These are phyloP conservation scores for Acorus calamus DNA, from an alignment of 106 monocot species.

Conservation along the genomic window DNA sequence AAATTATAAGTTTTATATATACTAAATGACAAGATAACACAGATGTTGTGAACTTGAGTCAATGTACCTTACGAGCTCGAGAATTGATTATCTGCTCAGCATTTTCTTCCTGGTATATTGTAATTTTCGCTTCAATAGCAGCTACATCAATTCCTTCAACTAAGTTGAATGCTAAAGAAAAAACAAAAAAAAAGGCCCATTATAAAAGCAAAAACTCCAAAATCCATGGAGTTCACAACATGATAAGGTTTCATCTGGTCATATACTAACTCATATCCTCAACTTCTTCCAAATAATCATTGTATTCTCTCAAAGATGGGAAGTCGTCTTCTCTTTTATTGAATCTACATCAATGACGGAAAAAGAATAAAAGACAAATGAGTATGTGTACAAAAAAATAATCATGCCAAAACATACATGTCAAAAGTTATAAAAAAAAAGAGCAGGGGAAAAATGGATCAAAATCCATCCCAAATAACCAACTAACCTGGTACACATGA, in stretches of 20 bases:
- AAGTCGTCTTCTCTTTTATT: conserved; percentile 92
- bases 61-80: conserved; percentile 70
- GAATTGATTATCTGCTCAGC: conserved; percentile 79
- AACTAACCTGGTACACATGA: too few relatives aligned
- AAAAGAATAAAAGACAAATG: background rate
- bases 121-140: conserved; percentile 81
- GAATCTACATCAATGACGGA: conserved; percentile 36
- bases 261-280: conserved; percentile 89
- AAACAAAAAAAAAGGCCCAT: background rate
- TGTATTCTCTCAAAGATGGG: conserved; percentile 64
- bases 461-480: too few relatives aligned
- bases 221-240: too few relatives aligned
- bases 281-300: conserved; percentile 96
- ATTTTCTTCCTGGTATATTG: conserved; percentile 78
- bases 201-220: background rate
- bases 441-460: too few relatives aligned
- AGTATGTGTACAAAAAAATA: background rate
- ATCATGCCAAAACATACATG: background rate
- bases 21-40: background rate
- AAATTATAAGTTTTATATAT: background rate
- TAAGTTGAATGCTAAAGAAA: conserved; percentile 58
- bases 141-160: conserved; percentile 81
- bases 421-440: background rate
- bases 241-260: too few relatives aligned
- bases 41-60: background rate